These are phyloP conservation scores for Aspergillus luchuensis DNA, from an alignment of 2,329 filamentous ascomycete genomes.

Conservation along the genomic window DNA sequence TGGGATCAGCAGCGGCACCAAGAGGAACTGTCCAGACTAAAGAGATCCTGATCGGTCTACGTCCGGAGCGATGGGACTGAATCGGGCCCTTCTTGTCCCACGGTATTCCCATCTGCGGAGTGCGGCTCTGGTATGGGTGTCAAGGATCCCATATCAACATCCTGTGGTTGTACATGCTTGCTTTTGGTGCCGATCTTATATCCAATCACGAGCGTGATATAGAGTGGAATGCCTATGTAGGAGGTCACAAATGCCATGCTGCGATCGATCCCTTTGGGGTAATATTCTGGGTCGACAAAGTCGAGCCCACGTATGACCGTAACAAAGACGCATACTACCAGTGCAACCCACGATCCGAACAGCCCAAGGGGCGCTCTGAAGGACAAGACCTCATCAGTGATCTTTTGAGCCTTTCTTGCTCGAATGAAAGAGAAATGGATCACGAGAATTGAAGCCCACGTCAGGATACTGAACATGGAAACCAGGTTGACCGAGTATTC, in stretches of 20 bases:
- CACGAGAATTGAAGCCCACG: slow-evolving; percentile 68
- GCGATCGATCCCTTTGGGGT: slow-evolving; percentile 62
- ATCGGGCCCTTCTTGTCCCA: not conserved
- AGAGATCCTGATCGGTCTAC: not conserved
- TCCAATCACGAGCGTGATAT: slow-evolving; percentile 67
- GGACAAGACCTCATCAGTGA: slow-evolving; percentile 58
- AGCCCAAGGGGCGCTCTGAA: slow-evolving; percentile 72
- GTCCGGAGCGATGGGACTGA: not conserved
- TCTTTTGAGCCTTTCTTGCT: slow-evolving; percentile 61
- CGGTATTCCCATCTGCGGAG: not conserved
- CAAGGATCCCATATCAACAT: slow-evolving; percentile 68
- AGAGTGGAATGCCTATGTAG: slow-evolving; percentile 74
- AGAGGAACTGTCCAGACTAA: not conserved
- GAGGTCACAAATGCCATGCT: slow-evolving; percentile 74
- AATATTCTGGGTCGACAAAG: slow-evolving; percentile 58
- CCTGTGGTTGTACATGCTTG: slow-evolving; percentile 56
- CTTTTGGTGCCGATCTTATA: slow-evolving; percentile 62
- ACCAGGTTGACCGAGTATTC: slow-evolving; percentile 66
- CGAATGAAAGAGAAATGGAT: slow-evolving; percentile 68
- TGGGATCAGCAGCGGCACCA: not conserved
- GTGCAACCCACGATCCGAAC: slow-evolving; percentile 66
- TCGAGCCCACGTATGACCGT: slow-evolving; percentile 78
- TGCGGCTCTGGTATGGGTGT: slow-evolving; percentile 52
- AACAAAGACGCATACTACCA: slow-evolving; percentile 71
- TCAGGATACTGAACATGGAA: slow-evolving; percentile 66